A percentile compares a stretch with the other conserved stretches of the same genome.
Conservation (phyloP, 2,329 filamentous ascomycete genomes). For the Epichloe sp. region DNA sequence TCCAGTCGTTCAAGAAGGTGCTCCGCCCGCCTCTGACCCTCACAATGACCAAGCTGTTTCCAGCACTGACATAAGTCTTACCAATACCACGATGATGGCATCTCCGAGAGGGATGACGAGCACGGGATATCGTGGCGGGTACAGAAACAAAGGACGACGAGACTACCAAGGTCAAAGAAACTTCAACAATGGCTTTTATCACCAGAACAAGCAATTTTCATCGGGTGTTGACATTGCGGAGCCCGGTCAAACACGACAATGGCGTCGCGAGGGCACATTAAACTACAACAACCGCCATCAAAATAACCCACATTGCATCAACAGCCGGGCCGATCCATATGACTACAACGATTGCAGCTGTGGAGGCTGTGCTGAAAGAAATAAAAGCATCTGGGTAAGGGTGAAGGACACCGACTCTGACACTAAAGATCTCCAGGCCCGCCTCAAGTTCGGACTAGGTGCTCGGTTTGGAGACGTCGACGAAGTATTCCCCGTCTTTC, state of each 20-base stretch:
- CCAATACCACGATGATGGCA: background rate
- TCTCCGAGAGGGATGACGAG: background rate
- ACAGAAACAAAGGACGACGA: background rate
- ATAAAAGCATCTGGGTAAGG: conserved; percentile 19
- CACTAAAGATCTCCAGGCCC: conserved; percentile 12
- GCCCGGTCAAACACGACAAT: background rate
- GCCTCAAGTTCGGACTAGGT: conserved; percentile 18
- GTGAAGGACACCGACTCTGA: conserved; percentile 7
- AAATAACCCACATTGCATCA: conserved; percentile 9
- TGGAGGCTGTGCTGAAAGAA: conserved; percentile 14
- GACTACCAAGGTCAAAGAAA: background rate
- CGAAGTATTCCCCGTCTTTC: conserved; percentile 10
- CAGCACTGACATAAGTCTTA: background rate
- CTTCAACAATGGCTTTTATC: background rate
- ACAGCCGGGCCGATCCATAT: conserved; percentile 2
- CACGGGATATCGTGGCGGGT: background rate
- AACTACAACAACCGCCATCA: background rate
- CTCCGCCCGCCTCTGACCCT: background rate
- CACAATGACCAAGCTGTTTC: background rate
- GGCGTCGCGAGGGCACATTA: background rate
- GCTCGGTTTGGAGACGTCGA: conserved; percentile 19
- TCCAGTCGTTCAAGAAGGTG: background rate
- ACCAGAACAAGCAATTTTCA: background rate
- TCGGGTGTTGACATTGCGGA: background rate
- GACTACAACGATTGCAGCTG: conserved; percentile 20